These are phyloP conservation scores for Cymbidium sinense DNA, from an alignment of 106 monocot genomes.

Conservation along the genomic window DNA sequence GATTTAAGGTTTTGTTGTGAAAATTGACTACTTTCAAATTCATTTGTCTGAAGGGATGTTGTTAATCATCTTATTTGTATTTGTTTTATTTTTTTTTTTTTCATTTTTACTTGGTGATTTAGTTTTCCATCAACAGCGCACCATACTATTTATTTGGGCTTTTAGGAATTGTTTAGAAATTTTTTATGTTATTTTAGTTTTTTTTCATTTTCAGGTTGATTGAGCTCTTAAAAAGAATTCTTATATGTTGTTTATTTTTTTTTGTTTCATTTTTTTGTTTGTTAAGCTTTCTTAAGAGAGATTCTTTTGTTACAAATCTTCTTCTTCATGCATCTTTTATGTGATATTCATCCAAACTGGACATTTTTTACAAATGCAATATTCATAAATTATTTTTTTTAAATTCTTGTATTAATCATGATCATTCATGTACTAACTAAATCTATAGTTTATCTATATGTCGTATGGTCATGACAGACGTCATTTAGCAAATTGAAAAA, in stretches of 20 bases:
- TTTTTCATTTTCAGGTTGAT: too few relatives aligned
- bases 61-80: too few relatives aligned
- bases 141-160: neutral
- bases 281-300: too few relatives aligned
- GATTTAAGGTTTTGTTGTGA: too few relatives aligned
- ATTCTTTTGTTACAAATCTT: too few relatives aligned
- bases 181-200: too few relatives aligned
- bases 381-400: neutral
- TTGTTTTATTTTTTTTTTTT: neutral
- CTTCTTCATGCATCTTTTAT: too few relatives aligned
- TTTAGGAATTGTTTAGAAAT: neutral
- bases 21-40: neutral
- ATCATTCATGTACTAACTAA: neutral
- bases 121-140: neutral
- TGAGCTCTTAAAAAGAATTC: too few relatives aligned
- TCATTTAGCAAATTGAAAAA: neutral
- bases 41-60: neutral
- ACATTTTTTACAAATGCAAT: too few relatives aligned
- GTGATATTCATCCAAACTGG: neutral
- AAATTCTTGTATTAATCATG: neutral
- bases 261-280: too few relatives aligned
- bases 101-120: neutral
- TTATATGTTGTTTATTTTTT: too few relatives aligned
- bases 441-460: neutral
- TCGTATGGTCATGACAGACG: neutral